phyloP scores from a whole-genome alignment of 2,329 filamentous ascomycete species.

The Colletotrichum musae region DNA sequence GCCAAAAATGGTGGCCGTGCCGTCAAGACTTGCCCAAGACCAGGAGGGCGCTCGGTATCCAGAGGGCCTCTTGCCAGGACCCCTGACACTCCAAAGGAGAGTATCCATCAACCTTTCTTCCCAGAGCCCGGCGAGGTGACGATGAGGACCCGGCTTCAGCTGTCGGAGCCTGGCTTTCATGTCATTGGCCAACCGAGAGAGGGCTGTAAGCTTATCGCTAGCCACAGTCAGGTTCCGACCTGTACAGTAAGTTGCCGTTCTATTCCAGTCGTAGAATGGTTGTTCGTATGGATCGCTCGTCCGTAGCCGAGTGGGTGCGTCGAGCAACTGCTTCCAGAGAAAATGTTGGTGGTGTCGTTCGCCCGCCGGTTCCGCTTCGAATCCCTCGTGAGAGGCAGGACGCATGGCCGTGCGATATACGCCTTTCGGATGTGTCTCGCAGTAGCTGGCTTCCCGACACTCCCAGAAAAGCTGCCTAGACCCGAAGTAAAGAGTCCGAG shows the following conservation, averaged over 20 bases:
- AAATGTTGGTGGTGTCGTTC: neutral
- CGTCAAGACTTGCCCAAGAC: constrained; percentile 15
- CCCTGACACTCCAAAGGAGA: neutral
- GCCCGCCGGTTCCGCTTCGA: neutral
- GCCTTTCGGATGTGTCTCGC: constrained; percentile 1
- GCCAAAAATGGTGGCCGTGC: neutral
- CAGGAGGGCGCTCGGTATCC: constrained; percentile 11
- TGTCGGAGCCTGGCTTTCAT: neutral
- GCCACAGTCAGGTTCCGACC: neutral
- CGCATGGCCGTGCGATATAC: neutral
- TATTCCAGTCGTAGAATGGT: neutral
- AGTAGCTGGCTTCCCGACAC: neutral
- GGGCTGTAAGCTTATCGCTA: constrained; percentile 1
- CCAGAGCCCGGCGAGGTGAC: constrained; percentile 15
- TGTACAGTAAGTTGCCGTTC: neutral
- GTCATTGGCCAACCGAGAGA: neutral
- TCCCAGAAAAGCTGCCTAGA: constrained; percentile 7
- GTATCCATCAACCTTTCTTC: neutral
- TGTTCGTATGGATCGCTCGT: neutral
- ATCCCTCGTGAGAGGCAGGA: too few species aligned
- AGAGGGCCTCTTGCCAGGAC: neutral
- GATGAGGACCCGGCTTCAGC: neutral
- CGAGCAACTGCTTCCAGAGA: constrained; percentile 8
- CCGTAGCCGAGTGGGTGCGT: neutral
- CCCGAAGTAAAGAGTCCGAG: neutral